Conservation (phyloP, 108 stramenopile species). For the Seminavis robusta region DNA sequence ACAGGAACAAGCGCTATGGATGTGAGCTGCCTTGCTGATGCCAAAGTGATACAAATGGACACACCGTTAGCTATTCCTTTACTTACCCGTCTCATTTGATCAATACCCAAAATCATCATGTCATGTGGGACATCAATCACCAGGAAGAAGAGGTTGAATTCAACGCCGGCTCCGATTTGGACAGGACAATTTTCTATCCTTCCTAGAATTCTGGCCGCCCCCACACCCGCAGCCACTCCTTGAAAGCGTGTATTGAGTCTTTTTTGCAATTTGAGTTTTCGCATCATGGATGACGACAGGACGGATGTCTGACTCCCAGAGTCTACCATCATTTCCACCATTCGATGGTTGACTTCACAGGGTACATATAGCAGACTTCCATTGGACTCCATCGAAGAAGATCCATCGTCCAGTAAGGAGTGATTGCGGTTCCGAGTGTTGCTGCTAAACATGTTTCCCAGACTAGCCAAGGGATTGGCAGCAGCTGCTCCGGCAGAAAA, state of each 20-base stretch:
- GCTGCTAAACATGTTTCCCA: too few relatives aligned
- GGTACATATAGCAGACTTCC: conserved; percentile 43
- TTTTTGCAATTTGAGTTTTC: conserved; percentile 41
- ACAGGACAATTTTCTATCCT: conserved; percentile 45
- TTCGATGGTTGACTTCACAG: conserved; percentile 41
- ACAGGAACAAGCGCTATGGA: too few relatives aligned
- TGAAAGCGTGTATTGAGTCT: conserved; percentile 35
- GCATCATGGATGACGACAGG: conserved; percentile 56
- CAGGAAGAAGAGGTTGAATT: conserved; percentile 65
- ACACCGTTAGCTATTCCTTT: too few relatives aligned
- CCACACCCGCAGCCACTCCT: conserved; percentile 67
- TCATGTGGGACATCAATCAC: conserved; percentile 54
- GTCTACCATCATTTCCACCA: conserved; percentile 71
- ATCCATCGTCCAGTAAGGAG: too few relatives aligned
- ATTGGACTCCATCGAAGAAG: neutral
- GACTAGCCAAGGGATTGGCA: too few relatives aligned
- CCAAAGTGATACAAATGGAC: too few relatives aligned
- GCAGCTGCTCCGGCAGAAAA: too few relatives aligned
- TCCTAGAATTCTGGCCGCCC: conserved; percentile 57
- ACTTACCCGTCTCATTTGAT: conserved; percentile 74
- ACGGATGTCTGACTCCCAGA: conserved; percentile 63
- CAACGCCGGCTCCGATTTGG: conserved; percentile 56
- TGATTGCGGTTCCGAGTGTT: too few relatives aligned
- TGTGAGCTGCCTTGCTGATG: too few relatives aligned
- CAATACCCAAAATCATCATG: conserved; percentile 62